Evolutionary conservation across 352 stramenopile species (phyloP).

Genomic region (Globisporangium carolinianum): DNA sequence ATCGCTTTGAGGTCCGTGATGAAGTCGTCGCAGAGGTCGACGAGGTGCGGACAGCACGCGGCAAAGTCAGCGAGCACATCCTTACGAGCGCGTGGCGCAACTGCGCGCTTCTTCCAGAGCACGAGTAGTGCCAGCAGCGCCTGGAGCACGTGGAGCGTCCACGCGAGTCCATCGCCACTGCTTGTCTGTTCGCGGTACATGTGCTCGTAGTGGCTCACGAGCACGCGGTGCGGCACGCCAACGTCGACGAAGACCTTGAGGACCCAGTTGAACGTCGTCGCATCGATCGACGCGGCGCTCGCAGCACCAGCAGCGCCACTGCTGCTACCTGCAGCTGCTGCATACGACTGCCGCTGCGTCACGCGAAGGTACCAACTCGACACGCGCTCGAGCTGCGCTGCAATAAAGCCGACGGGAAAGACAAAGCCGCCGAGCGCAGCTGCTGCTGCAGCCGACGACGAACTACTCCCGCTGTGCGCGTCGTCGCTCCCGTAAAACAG

Average conservation of each 20-base stretch:
- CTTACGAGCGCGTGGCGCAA: conserved; percentile 57
- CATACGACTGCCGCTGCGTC: conserved; percentile 40
- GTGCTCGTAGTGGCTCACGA: conserved; percentile 77
- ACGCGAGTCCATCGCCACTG: conserved; percentile 16
- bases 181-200: conserved; percentile 62
- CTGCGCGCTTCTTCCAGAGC: conserved; percentile 81
- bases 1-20: conserved; percentile 77
- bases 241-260: conserved; percentile 79
- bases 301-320: conserved; percentile 11
- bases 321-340: conserved; percentile 17
- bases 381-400: conserved; percentile 66
- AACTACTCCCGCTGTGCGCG: conserved; percentile 34
- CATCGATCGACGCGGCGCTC: conserved; percentile 38
- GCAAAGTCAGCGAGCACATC: conserved; percentile 70
- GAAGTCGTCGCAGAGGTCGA: conserved; percentile 72
- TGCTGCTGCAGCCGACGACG: conserved; percentile 9
- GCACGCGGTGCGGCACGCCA: conserved; percentile 60
- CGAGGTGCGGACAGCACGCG: conserved; percentile 67
- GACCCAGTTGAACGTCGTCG: conserved; percentile 75
- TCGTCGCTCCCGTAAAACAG: conserved; percentile 57
- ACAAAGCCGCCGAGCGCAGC: conserved; percentile 41
- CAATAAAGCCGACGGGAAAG: conserved; percentile 72
- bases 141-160: conserved; percentile 73
- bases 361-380: conserved; percentile 72
- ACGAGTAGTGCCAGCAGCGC: conserved; percentile 66